Percentiles rank a stretch among this genome's conserved stretches.
These are phyloP conservation scores for Aspergillus ellipticus DNA, from an alignment of 495 filamentous ascomycete genomes.

Conservation along the genomic window DNA sequence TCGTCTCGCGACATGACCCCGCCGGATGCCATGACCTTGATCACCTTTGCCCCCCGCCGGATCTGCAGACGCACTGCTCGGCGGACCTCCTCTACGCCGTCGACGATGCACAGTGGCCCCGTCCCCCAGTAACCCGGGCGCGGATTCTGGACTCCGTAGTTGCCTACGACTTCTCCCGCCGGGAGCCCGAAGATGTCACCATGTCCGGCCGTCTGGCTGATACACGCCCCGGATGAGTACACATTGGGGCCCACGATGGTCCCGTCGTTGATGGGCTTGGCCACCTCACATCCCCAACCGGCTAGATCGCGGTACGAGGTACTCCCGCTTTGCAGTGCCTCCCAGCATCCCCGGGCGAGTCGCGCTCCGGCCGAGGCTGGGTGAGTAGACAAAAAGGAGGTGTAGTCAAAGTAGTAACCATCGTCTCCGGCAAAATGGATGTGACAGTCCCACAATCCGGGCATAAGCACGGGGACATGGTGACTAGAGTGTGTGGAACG, in stretches of 20 bases:
- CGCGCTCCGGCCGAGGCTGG: neutral
- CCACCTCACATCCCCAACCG: neutral
- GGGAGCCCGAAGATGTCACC: neutral
- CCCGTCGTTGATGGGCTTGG: neutral
- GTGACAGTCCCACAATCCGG: neutral
- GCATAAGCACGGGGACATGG: neutral
- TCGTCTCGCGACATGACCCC: slow-evolving; percentile 1
- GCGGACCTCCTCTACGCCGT: neutral
- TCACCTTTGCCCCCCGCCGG: neutral
- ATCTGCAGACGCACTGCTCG: neutral
- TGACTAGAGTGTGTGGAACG: neutral
- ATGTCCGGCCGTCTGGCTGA: neutral
- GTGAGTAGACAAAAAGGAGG: neutral
- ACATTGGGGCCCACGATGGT: neutral
- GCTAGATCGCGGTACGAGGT: slow-evolving; percentile 3
- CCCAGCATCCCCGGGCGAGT: slow-evolving; percentile 1
- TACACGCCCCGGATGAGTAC: neutral
- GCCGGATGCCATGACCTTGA: neutral
- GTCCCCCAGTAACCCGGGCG: neutral
- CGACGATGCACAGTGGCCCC: neutral
- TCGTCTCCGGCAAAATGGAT: neutral
- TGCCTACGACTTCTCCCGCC: neutral
- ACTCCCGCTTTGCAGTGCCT: neutral
- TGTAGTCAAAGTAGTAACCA: neutral
- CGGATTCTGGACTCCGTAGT: neutral